Conservation (phyloP, 129 eudicot genomes). For the Erigeron canadensis region DNA sequence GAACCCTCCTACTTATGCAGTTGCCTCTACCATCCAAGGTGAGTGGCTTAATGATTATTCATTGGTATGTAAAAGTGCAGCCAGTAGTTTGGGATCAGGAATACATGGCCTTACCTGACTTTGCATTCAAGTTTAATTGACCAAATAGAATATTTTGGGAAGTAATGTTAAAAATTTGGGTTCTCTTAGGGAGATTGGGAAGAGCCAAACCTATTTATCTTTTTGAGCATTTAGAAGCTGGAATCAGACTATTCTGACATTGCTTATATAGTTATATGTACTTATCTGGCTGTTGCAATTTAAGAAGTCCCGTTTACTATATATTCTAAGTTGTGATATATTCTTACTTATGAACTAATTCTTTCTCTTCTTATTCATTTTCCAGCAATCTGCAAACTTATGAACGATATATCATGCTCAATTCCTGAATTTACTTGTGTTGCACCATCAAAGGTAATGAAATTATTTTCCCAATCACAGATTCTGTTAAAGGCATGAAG, state of each 20-base stretch:
- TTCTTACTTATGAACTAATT: conserved; percentile 6
- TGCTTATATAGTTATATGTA: background rate
- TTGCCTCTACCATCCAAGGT: conserved; percentile 87
- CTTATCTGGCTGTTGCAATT: conserved; percentile 3
- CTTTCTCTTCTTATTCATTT: conserved; percentile 6
- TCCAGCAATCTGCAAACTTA: conserved; percentile 78
- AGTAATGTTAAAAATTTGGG: background rate
- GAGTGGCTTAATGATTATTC: conserved; percentile 25
- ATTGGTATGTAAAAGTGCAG: conserved; percentile 15
- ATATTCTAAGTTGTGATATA: conserved; percentile 19
- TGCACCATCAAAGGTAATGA: conserved; percentile 82
- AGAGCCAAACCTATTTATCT: conserved; percentile 15
- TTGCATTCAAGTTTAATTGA: conserved; percentile 1
- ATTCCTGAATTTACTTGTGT: conserved; percentile 95
- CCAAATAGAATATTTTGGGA: conserved; percentile 6
- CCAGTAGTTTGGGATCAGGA: conserved; percentile 17
- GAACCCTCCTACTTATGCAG: conserved; percentile 92
- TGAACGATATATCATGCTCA: conserved; percentile 80
- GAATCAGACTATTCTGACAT: conserved; percentile 4
- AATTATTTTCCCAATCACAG: background rate
- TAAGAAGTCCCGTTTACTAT: background rate
- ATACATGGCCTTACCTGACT: conserved; percentile 8
- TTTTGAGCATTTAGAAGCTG: conserved; percentile 12
- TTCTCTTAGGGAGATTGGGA: conserved; percentile 7
- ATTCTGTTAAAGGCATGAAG: conserved; percentile 16